phyloP scores from a whole-genome alignment of 1,139 yeast genomes.

The Meyerozyma elateridarum region DNA sequence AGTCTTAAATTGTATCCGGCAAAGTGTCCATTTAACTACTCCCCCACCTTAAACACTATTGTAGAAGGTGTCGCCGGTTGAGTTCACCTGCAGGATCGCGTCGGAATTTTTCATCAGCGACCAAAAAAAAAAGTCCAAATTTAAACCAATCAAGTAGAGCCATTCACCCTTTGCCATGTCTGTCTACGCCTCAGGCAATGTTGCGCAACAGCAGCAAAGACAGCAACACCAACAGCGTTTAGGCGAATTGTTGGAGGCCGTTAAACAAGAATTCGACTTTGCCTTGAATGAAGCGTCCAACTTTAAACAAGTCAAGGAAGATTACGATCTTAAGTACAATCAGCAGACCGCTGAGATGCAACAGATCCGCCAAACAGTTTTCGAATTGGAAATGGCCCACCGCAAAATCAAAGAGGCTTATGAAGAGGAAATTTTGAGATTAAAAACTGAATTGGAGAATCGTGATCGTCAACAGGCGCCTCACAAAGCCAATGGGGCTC shows the following conservation, averaged over 20 bases:
- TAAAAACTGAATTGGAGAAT: slow-evolving; percentile 81
- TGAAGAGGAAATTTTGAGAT: slow-evolving; percentile 84
- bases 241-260: slow-evolving; percentile 82
- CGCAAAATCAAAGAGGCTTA: slow-evolving; percentile 93
- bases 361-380: slow-evolving; percentile 89
- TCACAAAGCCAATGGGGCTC: slow-evolving; percentile 11
- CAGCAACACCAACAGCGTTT: slow-evolving; percentile 51
- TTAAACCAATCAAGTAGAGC: too few relatives aligned
- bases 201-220: slow-evolving; percentile 28
- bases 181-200: slow-evolving; percentile 34
- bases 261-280: slow-evolving; percentile 86
- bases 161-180: slow-evolving; percentile 27
- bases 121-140: not conserved
- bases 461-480: slow-evolving; percentile 49
- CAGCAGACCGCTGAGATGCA: slow-evolving; percentile 95
- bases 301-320: slow-evolving; percentile 89
- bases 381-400: slow-evolving; percentile 91
- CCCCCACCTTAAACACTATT: too few relatives aligned
- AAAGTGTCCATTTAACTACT: too few relatives aligned
- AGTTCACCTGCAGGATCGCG: slow-evolving; percentile 4
- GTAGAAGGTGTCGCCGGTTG: too few relatives aligned
- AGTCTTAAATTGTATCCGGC: too few relatives aligned
- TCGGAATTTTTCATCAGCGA: slow-evolving; percentile 4
- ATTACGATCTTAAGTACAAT: slow-evolving; percentile 81
- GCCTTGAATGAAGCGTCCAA: slow-evolving; percentile 83